Evolutionary conservation across 805 yeast species (phyloP).

Genomic region (Ogataea wickerhamii): DNA sequence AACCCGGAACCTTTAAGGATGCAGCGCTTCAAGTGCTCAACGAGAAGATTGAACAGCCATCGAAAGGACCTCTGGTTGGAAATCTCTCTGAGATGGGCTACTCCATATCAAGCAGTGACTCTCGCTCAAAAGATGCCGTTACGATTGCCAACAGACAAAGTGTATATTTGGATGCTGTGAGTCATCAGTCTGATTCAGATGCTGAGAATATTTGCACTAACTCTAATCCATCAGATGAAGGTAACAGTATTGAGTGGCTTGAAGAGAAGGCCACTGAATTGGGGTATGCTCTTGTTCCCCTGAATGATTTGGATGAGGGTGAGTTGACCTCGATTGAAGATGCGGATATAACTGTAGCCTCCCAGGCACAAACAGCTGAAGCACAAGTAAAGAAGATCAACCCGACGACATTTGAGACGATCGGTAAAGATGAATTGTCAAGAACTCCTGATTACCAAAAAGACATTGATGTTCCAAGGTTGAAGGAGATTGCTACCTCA

Average conservation of each 20-base stretch:
- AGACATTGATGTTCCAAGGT: constrained; percentile 4
- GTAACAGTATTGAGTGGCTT: constrained; percentile 22
- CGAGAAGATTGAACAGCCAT: neutral
- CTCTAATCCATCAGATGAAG: constrained; percentile 11
- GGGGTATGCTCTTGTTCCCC: constrained; percentile 35
- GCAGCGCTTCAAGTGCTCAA: neutral
- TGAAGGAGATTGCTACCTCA: constrained; percentile 22
- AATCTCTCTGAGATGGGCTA: neutral
- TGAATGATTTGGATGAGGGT: constrained; percentile 16
- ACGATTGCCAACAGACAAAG: no score
- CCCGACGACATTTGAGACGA: neutral
- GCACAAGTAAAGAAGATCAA: neutral
- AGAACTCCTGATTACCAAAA: neutral
- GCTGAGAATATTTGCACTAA: constrained; percentile 4
- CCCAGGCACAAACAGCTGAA: constrained; percentile 10
- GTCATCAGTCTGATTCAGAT: constrained; percentile 15
- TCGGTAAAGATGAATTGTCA: neutral
- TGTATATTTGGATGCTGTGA: constrained; percentile 20
- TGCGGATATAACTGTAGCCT: constrained; percentile 9
- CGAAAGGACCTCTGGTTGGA: neutral
- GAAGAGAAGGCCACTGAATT: constrained; percentile 33
- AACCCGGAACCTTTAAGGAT: no score
- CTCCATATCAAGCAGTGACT: neutral
- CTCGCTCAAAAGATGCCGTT: no score
- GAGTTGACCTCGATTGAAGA: constrained; percentile 26